These are phyloP conservation scores for Passalora sequoiae DNA, from an alignment of 2,329 filamentous ascomycete genomes.

Conservation along the genomic window DNA sequence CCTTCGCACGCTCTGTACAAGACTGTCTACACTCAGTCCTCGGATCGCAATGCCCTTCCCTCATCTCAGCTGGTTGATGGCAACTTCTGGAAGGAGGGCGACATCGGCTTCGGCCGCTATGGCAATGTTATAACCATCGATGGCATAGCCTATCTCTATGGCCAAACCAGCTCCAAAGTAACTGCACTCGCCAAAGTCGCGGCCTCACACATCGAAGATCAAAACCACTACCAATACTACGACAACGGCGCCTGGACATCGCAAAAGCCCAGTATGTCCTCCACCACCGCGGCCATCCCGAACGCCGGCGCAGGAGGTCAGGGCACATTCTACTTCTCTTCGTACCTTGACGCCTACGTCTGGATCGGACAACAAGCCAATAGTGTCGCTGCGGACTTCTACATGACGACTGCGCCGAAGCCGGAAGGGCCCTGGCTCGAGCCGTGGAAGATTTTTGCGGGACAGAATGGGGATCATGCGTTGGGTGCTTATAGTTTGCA, in stretches of 20 bases:
- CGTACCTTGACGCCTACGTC: slow-evolving; percentile 27
- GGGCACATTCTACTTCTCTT: slow-evolving; percentile 31
- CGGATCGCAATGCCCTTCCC: slow-evolving; percentile 17
- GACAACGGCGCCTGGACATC: slow-evolving; percentile 16
- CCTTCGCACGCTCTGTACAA: slow-evolving; percentile 21
- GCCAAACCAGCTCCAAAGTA: slow-evolving; percentile 11
- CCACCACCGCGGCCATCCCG: slow-evolving; percentile 7
- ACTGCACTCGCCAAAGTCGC: slow-evolving; percentile 22
- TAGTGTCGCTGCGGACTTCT: slow-evolving; percentile 23
- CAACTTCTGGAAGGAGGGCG: slow-evolving; percentile 17
- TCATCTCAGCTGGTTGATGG: slow-evolving; percentile 12
- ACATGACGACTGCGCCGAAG: slow-evolving; percentile 27
- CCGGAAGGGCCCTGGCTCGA: slow-evolving; percentile 32
- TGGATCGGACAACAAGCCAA: slow-evolving; percentile 29
- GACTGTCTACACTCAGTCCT: slow-evolving; percentile 9
- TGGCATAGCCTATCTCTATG: slow-evolving; percentile 23
- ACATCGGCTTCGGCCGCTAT: slow-evolving; percentile 23
- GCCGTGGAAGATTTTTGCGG: slow-evolving; percentile 18
- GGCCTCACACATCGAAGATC: slow-evolving; percentile 17
- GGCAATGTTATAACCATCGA: slow-evolving; percentile 15
- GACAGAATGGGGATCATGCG: slow-evolving; percentile 16
- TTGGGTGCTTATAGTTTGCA: slow-evolving; percentile 19
- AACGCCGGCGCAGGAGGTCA: slow-evolving; percentile 31
- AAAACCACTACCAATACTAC: slow-evolving; percentile 23
- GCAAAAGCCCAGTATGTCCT: slow-evolving; percentile 14